Conservation (phyloP, 2,329 filamentous ascomycete genomes). For the Huntiella moniliformis region DNA sequence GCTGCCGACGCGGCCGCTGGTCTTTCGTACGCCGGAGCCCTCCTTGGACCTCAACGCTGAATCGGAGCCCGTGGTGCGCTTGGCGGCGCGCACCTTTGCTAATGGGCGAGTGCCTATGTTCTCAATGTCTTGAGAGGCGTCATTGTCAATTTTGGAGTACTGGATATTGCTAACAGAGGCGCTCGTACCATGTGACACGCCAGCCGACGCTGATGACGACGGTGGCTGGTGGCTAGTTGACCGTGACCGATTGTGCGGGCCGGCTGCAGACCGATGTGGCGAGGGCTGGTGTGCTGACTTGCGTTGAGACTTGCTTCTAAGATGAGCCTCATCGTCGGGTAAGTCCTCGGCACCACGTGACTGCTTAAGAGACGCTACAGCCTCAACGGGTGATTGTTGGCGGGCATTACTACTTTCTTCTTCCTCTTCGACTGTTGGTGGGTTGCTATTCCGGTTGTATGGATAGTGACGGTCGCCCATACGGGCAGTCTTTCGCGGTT, state of each 20-base stretch:
- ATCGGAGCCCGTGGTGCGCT: conserved; percentile 17
- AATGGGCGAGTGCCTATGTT: conserved; percentile 35
- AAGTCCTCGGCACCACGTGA: conserved; percentile 26
- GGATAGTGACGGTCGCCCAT: conserved; percentile 53
- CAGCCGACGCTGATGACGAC: not conserved
- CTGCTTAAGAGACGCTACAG: conserved; percentile 40
- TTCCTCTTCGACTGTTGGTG: conserved; percentile 27
- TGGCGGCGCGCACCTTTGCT: conserved; percentile 11
- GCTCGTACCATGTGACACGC: conserved; percentile 27
- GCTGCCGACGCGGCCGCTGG: conserved; percentile 45
- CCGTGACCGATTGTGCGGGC: conserved; percentile 1
- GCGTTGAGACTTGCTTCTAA: conserved; percentile 52
- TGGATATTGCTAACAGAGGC: conserved; percentile 19
- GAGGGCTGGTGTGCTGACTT: conserved; percentile 29
- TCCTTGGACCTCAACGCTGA: conserved; percentile 33
- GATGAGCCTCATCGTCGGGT: conserved; percentile 65
- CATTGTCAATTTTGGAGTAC: conserved; percentile 35
- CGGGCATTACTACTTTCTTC: conserved; percentile 20
- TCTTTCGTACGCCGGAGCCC: conserved; percentile 40
- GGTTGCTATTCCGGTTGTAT: conserved; percentile 39
- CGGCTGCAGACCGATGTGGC: conserved; percentile 5
- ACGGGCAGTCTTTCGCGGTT: conserved; percentile 75
- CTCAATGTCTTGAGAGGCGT: conserved; percentile 51
- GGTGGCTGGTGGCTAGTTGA: conserved; percentile 50
- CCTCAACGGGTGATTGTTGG: conserved; percentile 38